Base-by-base conservation (phyloP, 371 early-diverging fungal genomes). In the Lichtheimia ramosa region DNA sequence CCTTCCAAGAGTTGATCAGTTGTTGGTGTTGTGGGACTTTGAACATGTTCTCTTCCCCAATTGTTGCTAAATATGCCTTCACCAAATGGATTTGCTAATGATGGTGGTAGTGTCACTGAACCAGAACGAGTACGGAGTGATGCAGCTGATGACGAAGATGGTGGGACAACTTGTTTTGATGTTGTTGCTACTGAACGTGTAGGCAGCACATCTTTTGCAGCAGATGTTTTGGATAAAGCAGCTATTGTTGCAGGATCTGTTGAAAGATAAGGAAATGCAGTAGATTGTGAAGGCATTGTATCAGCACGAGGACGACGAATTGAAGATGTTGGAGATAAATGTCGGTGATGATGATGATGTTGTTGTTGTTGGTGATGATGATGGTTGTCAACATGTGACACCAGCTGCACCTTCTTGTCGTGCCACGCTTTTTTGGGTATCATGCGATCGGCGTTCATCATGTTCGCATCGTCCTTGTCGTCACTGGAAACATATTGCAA, bases 71-170 rank as follows among this genome's bases (percentile, higher is more conserved):
- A 69, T 14, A 65, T 69, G 24, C 69, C 65, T 16, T 61, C 50
- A 18, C 69, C 69, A 51, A 69, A 69, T 6, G 58, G 56, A 25
- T 54, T 54, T 12, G 46, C 43, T 8, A 57, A 39, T 21, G 51
- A 43, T n/a, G 61, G 43, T 56, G 59, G 59, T 12, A 65, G 49
- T 12, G 71, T 66, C n/a, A 69, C 56, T 12, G 86, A 82, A 34
- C 82, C 83, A 34, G 79, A 75, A 62, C 82, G 76, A 55, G 72
- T 67, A 62, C 82, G 82, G 46, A 70, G 68, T 24, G 48, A 69
- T 0, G 79, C 57, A 3, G 85, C 78, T 13, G 53, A 40, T 52
- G 34, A 34, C 34, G 34, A 34, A 34, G 34, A 34, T 34, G 34
- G 34, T 34, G 34, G 34, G 34, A 34, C 34, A 34, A 34, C 34